These are phyloP conservation scores for Naganishia sp. DNA, from an alignment of 1,284 basidiomycete genomes.

Conservation along the genomic window DNA sequence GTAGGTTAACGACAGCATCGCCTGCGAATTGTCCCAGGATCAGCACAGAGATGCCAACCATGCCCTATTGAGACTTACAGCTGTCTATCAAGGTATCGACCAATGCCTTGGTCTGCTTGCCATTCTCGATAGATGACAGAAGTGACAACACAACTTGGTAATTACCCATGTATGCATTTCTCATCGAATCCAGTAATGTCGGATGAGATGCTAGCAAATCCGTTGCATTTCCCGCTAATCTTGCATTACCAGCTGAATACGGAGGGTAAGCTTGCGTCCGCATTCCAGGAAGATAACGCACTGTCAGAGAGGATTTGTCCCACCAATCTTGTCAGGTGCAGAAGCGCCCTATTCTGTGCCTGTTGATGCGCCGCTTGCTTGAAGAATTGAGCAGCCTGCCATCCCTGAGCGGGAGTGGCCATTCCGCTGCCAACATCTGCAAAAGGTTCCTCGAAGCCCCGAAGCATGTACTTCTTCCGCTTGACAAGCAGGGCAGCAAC, in stretches of 20 bases:
- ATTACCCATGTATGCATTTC: conserved; percentile 83
- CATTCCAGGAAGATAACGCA: conserved; percentile 41
- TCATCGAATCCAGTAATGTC: conserved; percentile 74
- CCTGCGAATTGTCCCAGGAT: conserved; percentile 52
- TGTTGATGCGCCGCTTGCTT: conserved; percentile 78
- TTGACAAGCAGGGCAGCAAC: conserved; percentile 86
- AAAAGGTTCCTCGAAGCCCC: conserved; percentile 76
- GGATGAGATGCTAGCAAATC: conserved; percentile 79
- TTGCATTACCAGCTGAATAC: conserved; percentile 34
- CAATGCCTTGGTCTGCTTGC: conserved; percentile 74
- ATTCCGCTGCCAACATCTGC: conserved; percentile 46
- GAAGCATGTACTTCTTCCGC: conserved; percentile 77
- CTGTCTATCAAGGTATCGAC: conserved; percentile 86
- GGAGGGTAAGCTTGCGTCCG: neutral
- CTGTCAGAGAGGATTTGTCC: conserved; percentile 55
- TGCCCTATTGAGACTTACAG: conserved; percentile 60
- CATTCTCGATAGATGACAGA: conserved; percentile 82
- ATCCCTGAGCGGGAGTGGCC: conserved; percentile 40
- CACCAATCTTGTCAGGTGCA: conserved; percentile 79
- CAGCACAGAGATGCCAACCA: conserved; percentile 18
- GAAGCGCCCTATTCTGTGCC: conserved; percentile 74
- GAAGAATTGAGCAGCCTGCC: conserved; percentile 52
- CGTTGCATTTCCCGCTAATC: conserved; percentile 65
- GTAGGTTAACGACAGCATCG: conserved; percentile 83
- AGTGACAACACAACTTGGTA: conserved; percentile 87